Evolutionary conservation across 768 basidiomycete species (phyloP).

Genomic region (Aureoboletus auriporus): DNA sequence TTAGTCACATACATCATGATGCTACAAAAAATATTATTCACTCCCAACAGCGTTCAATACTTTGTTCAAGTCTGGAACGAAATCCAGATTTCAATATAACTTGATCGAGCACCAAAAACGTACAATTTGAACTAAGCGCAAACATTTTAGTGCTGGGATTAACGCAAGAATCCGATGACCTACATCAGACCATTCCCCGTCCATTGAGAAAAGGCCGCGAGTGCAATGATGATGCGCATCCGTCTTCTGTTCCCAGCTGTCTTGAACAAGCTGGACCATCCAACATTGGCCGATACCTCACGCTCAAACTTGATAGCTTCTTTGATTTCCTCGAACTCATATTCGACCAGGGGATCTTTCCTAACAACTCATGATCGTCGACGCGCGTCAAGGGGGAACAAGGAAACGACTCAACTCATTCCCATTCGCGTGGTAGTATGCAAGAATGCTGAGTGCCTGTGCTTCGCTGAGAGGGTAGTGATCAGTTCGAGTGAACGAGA

Average conservation of each 20-base stretch:
- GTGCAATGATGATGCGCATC: slow-evolving; percentile 49
- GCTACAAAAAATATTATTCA: no score
- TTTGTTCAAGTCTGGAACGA: no score
- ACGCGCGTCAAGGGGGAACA: no score
- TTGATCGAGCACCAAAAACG: no score
- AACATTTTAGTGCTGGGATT: no score
- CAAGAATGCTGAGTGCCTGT: slow-evolving; percentile 33
- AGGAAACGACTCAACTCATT: slow-evolving; percentile 28
- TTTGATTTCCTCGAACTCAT: slow-evolving; percentile 64
- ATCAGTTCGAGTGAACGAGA: not conserved
- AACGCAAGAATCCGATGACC: slow-evolving; percentile 22
- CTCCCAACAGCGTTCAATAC: no score
- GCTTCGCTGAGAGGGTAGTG: slow-evolving; percentile 20
- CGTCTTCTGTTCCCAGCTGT: slow-evolving; percentile 51
- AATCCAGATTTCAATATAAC: no score
- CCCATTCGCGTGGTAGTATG: slow-evolving; percentile 41
- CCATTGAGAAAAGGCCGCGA: slow-evolving; percentile 61
- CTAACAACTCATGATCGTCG: not conserved
- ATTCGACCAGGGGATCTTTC: slow-evolving; percentile 42
- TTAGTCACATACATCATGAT: no score
- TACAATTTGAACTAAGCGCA: no score
- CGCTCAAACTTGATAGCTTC: slow-evolving; percentile 46
- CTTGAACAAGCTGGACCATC: slow-evolving; percentile 44
- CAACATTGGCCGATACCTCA: slow-evolving; percentile 36
- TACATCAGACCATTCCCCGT: slow-evolving; percentile 47